A percentile compares a stretch with the other conserved stretches of the same genome.
Conservation (phyloP, 176 grass and related monocot genomes). For the Ananas comosus region DNA sequence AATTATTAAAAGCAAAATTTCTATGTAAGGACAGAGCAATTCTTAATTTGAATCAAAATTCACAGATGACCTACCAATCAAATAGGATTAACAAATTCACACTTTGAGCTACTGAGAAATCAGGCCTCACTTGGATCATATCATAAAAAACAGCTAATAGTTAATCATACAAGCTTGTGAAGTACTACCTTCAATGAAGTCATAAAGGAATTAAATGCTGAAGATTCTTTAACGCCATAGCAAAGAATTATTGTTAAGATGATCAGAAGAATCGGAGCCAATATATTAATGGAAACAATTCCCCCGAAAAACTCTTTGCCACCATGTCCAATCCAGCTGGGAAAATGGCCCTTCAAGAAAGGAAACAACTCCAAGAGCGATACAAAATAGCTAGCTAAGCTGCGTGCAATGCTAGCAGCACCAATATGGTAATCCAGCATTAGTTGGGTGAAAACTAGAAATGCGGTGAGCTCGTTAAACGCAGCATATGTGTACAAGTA, state of each 20-base stretch:
- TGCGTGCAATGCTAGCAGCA: conserved; percentile 83
- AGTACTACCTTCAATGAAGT: conserved; percentile 64
- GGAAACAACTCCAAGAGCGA: conserved; percentile 82
- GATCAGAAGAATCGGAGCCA: conserved; percentile 71
- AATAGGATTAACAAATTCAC: too few species aligned
- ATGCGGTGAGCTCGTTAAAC: conserved; percentile 91
- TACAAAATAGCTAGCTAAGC: conserved; percentile 79
- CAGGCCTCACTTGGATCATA: too few species aligned
- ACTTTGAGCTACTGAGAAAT: too few species aligned
- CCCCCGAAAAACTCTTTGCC: conserved; percentile 73
- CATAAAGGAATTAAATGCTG: conserved; percentile 76
- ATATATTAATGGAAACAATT: conserved; percentile 72
- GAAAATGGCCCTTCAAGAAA: conserved; percentile 58
- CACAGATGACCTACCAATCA: too few species aligned
- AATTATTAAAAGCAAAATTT: neutral
- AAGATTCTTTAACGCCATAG: conserved; percentile 77
- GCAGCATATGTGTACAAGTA: conserved; percentile 86
- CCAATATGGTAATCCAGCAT: conserved; percentile 95
- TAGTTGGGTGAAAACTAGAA: conserved; percentile 84
- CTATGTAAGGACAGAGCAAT: too few species aligned
- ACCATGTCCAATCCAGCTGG: conserved; percentile 83
- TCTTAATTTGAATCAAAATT: too few species aligned
- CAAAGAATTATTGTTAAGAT: conserved; percentile 74
- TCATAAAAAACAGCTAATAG: neutral
- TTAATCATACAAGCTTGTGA: neutral